Percentiles rank a stretch among this genome's conserved stretches.
These are phyloP conservation scores for Micromonas commoda DNA, from an alignment of 139 green algal species.

Conservation along the genomic window DNA sequence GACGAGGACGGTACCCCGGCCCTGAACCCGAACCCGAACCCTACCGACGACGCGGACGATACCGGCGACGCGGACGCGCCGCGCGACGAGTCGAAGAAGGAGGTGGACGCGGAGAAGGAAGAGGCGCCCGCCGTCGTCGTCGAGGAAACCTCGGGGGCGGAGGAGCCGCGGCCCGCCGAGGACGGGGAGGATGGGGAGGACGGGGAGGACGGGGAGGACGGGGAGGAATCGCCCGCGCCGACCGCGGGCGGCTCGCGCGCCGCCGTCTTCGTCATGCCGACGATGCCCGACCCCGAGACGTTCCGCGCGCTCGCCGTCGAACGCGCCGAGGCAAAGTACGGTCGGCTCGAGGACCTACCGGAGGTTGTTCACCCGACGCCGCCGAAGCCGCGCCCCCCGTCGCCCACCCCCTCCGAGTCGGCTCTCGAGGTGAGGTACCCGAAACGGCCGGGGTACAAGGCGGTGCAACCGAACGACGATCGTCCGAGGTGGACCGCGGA, in stretches of 20 bases:
- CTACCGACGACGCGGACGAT: too few species aligned
- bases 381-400: background rate
- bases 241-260: too few species aligned
- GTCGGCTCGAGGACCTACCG: too few species aligned
- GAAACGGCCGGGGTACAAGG: background rate
- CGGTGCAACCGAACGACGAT: background rate
- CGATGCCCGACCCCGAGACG: too few species aligned
- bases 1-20: too few species aligned
- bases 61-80: too few species aligned
- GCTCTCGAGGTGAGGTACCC: background rate
- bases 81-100: slow-evolving; percentile 61
- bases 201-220: background rate
- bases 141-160: background rate
- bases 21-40: too few species aligned
- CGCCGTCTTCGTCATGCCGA: too few species aligned
- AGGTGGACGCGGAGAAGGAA: slow-evolving; percentile 40
- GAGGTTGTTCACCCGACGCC: too few species aligned
- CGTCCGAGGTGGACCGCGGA: background rate
- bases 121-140: background rate
- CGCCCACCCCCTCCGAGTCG: too few species aligned
- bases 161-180: background rate
- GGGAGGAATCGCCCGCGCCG: background rate
- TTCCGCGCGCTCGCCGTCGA: too few species aligned
- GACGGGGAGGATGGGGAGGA: background rate
- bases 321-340: too few species aligned